Percentiles rank a stretch among this genome's conserved stretches.
Conservation (phyloP, 176 grass and related monocot genomes). For the Ananas comosus region DNA sequence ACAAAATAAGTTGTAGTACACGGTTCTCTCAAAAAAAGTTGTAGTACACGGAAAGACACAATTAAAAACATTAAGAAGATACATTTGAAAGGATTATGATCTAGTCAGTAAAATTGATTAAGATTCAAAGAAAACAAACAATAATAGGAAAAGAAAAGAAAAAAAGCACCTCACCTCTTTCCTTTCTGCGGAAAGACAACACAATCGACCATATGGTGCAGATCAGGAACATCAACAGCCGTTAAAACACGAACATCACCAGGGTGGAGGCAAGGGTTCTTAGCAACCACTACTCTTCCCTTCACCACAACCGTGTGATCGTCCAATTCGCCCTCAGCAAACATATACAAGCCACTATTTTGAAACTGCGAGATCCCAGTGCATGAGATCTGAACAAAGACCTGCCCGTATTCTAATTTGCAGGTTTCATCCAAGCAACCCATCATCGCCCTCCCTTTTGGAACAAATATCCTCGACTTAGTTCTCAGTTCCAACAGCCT, state of each 20-base stretch:
- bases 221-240: slow-evolving; percentile 56
- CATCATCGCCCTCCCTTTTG: slow-evolving; percentile 67
- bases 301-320: slow-evolving; percentile 15
- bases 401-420: slow-evolving; percentile 54
- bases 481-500: slow-evolving; percentile 63
- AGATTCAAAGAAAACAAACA: not conserved
- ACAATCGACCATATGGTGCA: slow-evolving; percentile 83
- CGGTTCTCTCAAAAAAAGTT: too few relatives aligned
- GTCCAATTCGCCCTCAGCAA: slow-evolving; percentile 14
- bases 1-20: too few relatives aligned
- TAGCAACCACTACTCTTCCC: slow-evolving; percentile 58
- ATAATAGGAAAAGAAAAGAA: slow-evolving; percentile 9
- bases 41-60: too few relatives aligned
- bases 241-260: slow-evolving; percentile 66
- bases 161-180: slow-evolving; percentile 37
- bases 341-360: not conserved
- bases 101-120: not conserved
- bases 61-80: too few relatives aligned
- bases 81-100: too few relatives aligned
- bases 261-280: slow-evolving; percentile 88
- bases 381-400: slow-evolving; percentile 58
- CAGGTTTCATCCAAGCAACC: slow-evolving; percentile 86
- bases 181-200: slow-evolving; percentile 94
- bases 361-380: not conserved
- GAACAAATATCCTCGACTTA: slow-evolving; percentile 75